Percentiles rank a stretch among this genome's conserved stretches.
phyloP scores from a whole-genome alignment of 2,329 filamentous ascomycete species.

The Verticillium albo-atrum region DNA sequence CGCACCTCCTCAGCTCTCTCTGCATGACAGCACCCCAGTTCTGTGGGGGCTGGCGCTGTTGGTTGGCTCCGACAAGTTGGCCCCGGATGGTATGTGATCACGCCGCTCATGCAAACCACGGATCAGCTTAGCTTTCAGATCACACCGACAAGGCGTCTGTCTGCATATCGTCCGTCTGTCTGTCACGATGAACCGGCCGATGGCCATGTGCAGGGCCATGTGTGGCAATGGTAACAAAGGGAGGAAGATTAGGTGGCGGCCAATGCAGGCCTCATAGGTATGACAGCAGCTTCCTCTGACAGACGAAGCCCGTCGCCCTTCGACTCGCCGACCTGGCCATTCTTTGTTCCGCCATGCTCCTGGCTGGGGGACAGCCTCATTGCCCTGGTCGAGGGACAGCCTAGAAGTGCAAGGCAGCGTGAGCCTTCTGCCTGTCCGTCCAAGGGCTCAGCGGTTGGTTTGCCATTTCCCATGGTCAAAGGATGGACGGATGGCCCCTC shows the following conservation, averaged over 20 bases:
- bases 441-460: neutral
- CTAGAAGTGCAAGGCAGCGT: too few species aligned
- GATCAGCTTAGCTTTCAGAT: neutral
- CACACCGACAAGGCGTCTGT: too few species aligned
- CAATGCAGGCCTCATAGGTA: neutral
- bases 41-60: neutral
- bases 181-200: too few species aligned
- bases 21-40: neutral
- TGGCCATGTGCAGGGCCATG: too few species aligned
- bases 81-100: neutral
- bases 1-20: neutral
- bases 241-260: neutral
- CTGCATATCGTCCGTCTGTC: too few species aligned
- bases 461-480: neutral
- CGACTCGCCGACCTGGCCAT: neutral
- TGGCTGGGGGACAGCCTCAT: too few species aligned
- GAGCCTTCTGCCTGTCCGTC: too few species aligned
- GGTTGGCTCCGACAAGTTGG: neutral
- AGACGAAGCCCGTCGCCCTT: neutral
- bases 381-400: too few species aligned
- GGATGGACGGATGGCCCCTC: neutral
- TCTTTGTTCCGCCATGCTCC: neutral
- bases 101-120: too few species aligned
- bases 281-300: neutral
- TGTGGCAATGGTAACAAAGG: neutral